phyloP scores from a whole-genome alignment of 495 filamentous ascomycete species.

The Ascobolus immersus region DNA sequence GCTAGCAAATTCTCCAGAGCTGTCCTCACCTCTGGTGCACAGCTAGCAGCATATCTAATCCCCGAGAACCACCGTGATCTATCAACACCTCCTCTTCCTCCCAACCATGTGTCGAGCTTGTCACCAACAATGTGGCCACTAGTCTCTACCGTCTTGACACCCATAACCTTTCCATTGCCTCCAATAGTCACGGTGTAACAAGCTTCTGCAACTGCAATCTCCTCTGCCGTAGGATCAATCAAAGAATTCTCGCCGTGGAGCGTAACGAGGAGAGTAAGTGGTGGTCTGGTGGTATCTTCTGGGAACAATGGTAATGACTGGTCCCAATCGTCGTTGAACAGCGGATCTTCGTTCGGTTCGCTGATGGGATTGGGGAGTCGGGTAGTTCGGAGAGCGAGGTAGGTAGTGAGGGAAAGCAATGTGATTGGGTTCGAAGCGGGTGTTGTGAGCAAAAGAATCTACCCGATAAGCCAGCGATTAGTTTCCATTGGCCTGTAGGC shows the following conservation, averaged over 20 bases:
- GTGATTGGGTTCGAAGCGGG: constrained; percentile 78
- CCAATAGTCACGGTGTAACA: constrained; percentile 56
- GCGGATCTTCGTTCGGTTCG: constrained; percentile 72
- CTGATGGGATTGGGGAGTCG: constrained; percentile 63
- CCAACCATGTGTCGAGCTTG: too few relatives aligned
- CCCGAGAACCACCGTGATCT: too few relatives aligned
- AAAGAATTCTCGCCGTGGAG: constrained; percentile 67
- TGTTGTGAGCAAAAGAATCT: constrained; percentile 84
- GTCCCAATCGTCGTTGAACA: constrained; percentile 97
- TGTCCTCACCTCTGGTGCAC: too few relatives aligned
- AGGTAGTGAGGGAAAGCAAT: constrained; percentile 71
- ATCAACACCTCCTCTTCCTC: too few relatives aligned
- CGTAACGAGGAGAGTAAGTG: constrained; percentile 72
- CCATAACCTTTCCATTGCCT: constrained; percentile 9
- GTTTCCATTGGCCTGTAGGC: background rate
- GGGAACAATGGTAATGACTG: constrained; percentile 51
- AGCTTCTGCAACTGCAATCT: constrained; percentile 73
- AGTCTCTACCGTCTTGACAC: constrained; percentile 13
- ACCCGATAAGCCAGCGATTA: background rate
- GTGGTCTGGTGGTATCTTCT: constrained; percentile 21
- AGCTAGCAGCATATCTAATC: too few relatives aligned
- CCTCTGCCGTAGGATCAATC: constrained; percentile 74
- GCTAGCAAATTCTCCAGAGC: too few relatives aligned
- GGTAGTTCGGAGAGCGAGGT: constrained; percentile 79
- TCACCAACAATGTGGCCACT: too few relatives aligned